Evolutionary conservation across 1,139 yeast species (phyloP).

Genomic region (Kurtzmaniella quercitrusa): DNA sequence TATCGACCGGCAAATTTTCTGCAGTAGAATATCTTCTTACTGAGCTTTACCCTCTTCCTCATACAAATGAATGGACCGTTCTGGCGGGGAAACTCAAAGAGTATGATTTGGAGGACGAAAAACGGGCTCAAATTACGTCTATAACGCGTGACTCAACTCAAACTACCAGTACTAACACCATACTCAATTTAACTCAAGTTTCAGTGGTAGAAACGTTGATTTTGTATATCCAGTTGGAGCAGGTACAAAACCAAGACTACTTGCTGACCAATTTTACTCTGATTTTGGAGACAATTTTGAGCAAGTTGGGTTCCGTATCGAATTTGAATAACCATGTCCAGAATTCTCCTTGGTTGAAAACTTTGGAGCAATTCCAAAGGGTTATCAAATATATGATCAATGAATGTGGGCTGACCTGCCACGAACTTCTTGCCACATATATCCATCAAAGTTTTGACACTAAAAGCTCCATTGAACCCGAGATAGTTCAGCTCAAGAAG

Average conservation of each 20-base stretch:
- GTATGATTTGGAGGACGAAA: slow-evolving; percentile 17
- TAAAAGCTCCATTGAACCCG: background rate
- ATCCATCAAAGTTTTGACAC: slow-evolving; percentile 27
- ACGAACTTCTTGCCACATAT: slow-evolving; percentile 34
- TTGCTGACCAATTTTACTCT: slow-evolving; percentile 24
- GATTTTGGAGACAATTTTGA: slow-evolving; percentile 29
- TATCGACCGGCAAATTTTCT: slow-evolving; percentile 37
- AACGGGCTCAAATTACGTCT: slow-evolving; percentile 15
- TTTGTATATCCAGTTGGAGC: slow-evolving; percentile 39
- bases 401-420: slow-evolving; percentile 38
- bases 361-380: slow-evolving; percentile 26
- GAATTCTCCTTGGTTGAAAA: slow-evolving; percentile 32
- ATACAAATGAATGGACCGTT: slow-evolving; percentile 20
- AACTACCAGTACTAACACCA: slow-evolving; percentile 17
- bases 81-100: slow-evolving; percentile 16
- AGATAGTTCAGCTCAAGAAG: slow-evolving; percentile 14
- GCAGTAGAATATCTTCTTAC: slow-evolving; percentile 30
- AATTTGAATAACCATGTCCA: slow-evolving; percentile 23
- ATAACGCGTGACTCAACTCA: slow-evolving; percentile 23
- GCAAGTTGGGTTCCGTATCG: slow-evolving; percentile 26
- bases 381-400: slow-evolving; percentile 30
- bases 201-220: slow-evolving; percentile 34
- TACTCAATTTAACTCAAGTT: slow-evolving; percentile 23
- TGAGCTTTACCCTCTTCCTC: slow-evolving; percentile 27
- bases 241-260: slow-evolving; percentile 38